Evolutionary conservation across 192 early-diverging fungal genomes (phyloP), one percentile per base, ranked within the genome.

Genomic region (Gamsiella multidivaricata): DNA sequence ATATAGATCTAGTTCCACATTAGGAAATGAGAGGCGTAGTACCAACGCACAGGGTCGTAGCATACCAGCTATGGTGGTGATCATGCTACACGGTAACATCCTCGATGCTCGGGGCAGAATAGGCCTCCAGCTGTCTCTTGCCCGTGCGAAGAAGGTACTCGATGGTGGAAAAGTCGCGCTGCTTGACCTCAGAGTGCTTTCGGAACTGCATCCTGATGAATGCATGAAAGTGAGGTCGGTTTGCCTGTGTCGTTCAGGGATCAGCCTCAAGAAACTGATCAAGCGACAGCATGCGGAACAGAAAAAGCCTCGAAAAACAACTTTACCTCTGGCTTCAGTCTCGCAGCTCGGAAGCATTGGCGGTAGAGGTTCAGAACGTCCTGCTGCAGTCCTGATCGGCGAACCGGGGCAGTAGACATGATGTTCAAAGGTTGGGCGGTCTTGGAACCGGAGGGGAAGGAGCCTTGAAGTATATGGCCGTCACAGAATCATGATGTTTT

Each of bases 131-230:
- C 54, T 90, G 88, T 23, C 87, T 81, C 28, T 85, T 84, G 10
- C 91, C 91, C 31, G 82, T 82, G 29, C 91, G 81, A 49, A 92
- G 78, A 63, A 92, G 80, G 49, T 91, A 88, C 69, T 92, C 91
- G 26, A 91, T 91, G 3, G 91, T 88, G 14, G 85, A 66, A 72
- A 91, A 89, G 54, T 92, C 91, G 4, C 81, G 79, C 62, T 84
- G 86, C 26, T 80, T 82, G 10, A 90, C 73, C 22, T 86, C 79
- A 17, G 74, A 68, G 57, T 89, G 83, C 54, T 84, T 80, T 28
- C 84, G 82, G 81, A 92, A 92, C 69, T 91, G 87, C 59, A 84
- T 84, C 33, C 91, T 86, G 32, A 89, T 87, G 64, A 90, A 91
- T 31, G 86, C 81, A 26, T 88, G 82, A 63, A 92, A 92, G 54